Conservation (phyloP, 2,329 filamentous ascomycete genomes). For the Ophiostoma quercus region DNA sequence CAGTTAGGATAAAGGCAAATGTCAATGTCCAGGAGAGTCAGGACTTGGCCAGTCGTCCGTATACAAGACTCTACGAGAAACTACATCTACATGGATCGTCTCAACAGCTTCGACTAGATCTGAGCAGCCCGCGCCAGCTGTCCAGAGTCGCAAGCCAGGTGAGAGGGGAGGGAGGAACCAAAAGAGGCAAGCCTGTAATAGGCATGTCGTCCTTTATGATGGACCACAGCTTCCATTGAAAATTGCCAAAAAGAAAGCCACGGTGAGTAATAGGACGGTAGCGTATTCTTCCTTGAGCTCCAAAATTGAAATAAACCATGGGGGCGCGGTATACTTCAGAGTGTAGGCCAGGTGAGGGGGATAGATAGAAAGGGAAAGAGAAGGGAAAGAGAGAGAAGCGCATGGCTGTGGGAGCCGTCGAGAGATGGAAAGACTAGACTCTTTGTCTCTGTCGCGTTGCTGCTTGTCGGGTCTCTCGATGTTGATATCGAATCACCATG, state of each 20-base stretch:
- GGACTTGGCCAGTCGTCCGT: too few relatives aligned
- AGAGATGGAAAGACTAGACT: background rate
- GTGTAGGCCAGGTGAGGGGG: slow-evolving; percentile 68
- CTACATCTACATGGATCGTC: background rate
- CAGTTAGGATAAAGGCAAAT: too few relatives aligned
- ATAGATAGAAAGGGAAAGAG: too few relatives aligned
- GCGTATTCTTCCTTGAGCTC: slow-evolving; percentile 65
- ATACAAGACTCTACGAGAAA: background rate
- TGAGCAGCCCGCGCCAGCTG: too few relatives aligned
- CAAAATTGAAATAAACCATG: slow-evolving; percentile 79
- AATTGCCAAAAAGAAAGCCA: slow-evolving; percentile 43
- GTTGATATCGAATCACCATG: background rate
- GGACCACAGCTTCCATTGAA: slow-evolving; percentile 62
- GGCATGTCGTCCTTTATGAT: slow-evolving; percentile 60
- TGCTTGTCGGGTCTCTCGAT: background rate
- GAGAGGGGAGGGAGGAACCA: too few relatives aligned
- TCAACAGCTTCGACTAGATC: too few relatives aligned
- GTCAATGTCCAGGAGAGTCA: too few relatives aligned
- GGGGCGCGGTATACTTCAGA: slow-evolving; percentile 67
- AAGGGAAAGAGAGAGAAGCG: slow-evolving; percentile 8
- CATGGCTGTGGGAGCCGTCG: slow-evolving; percentile 22
- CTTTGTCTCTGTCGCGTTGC: slow-evolving; percentile 2
- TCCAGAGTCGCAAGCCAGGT: too few relatives aligned
- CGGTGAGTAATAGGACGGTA: slow-evolving; percentile 63
- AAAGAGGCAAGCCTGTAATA: background rate